These are phyloP conservation scores for Myriosclerotinia duriaeana DNA, from an alignment of 2,329 filamentous ascomycete species.

Conservation along the genomic window DNA sequence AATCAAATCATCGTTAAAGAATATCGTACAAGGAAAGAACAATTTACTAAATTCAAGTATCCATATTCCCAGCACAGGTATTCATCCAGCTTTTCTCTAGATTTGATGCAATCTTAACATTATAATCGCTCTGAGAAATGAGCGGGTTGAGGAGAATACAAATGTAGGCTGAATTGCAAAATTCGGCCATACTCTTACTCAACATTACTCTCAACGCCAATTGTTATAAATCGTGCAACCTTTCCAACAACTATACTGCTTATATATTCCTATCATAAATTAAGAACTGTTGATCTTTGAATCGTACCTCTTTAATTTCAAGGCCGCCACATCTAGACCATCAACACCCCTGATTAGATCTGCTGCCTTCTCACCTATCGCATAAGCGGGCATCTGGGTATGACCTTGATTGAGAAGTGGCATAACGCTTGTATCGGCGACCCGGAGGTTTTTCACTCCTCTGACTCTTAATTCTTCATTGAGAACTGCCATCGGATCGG, in stretches of 20 bases:
- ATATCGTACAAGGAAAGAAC: neutral
- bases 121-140: neutral
- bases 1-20: no score
- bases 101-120: neutral
- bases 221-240: neutral
- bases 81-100: neutral
- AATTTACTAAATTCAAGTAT: neutral
- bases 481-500: conserved; percentile 46
- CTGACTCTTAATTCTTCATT: conserved; percentile 33
- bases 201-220: neutral
- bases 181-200: neutral
- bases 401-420: conserved; percentile 49
- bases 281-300: neutral
- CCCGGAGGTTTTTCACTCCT: conserved; percentile 34
- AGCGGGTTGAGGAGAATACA: neutral
- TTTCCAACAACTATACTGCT: neutral
- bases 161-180: neutral
- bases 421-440: conserved; percentile 38
- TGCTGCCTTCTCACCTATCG: conserved; percentile 55
- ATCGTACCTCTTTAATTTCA: conserved; percentile 4
- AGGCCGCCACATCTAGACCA: neutral
- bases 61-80: neutral
- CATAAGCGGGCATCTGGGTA: conserved; percentile 59
- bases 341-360: conserved; percentile 50
- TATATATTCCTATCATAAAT: neutral